A percentile compares a stretch with the other conserved stretches of the same genome.
Evolutionary conservation across 805 yeast genomes (phyloP).

Genomic region (Schwanniomyces occidentalis): DNA sequence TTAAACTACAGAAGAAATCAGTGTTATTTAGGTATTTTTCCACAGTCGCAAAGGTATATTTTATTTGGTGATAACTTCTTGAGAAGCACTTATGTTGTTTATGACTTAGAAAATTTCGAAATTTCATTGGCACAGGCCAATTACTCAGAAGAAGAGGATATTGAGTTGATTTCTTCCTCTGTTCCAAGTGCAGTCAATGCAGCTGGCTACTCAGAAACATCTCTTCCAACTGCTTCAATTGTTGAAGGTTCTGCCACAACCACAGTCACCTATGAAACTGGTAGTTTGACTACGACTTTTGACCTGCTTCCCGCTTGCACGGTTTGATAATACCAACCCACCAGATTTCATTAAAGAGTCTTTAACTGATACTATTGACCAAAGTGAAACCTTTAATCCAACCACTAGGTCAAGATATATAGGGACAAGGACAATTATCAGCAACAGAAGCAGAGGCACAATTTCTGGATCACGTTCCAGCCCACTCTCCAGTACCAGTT

Average conservation of each 20-base stretch:
- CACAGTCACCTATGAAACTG: constrained; percentile 15
- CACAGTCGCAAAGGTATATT: constrained; percentile 10
- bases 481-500: too few species aligned
- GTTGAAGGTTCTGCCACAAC: constrained; percentile 10
- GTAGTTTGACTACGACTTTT: too few species aligned
- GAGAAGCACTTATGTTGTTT: constrained; percentile 62
- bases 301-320: too few species aligned
- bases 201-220: constrained; percentile 26
- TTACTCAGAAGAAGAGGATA: constrained; percentile 29
- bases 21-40: constrained; percentile 30
- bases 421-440: too few species aligned
- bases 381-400: too few species aligned
- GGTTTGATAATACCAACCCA: too few species aligned
- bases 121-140: constrained; percentile 49
- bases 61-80: constrained; percentile 67
- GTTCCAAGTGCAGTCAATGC: constrained; percentile 57
- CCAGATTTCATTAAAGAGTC: too few species aligned
- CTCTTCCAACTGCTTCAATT: background rate
- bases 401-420: too few species aligned
- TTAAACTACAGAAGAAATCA: constrained; percentile 8
- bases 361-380: too few species aligned
- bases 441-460: too few species aligned
- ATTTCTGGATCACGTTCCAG: too few species aligned
- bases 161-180: constrained; percentile 43
- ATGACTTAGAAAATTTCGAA: constrained; percentile 56